Conservation (phyloP, 495 filamentous ascomycete genomes). For the Geopyxis carbonaria region DNA sequence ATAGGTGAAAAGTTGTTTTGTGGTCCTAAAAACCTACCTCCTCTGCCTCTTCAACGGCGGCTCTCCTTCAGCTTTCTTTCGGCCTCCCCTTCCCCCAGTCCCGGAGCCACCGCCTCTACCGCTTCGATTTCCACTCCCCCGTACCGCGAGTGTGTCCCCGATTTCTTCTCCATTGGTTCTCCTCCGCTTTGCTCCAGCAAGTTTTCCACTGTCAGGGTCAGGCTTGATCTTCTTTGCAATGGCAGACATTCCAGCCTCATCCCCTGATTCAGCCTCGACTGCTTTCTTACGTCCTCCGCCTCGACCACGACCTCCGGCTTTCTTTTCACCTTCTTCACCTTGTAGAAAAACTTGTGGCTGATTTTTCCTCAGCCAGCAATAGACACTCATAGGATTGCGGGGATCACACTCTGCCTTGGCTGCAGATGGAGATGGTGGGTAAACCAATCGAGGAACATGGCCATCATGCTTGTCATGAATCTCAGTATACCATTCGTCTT, state of each 20-base stretch:
- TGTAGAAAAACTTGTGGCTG: constrained; percentile 72
- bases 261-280: constrained; percentile 15
- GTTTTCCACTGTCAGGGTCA: too few relatives aligned
- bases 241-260: constrained; percentile 7
- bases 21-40: constrained; percentile 16
- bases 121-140: too few relatives aligned
- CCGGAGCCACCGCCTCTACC: constrained; percentile 7
- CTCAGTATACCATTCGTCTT: constrained; percentile 60
- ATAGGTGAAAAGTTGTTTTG: neutral
- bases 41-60: constrained; percentile 24
- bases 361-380: constrained; percentile 76
- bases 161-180: constrained; percentile 8
- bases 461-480: constrained; percentile 48
- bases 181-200: constrained; percentile 7
- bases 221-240: constrained; percentile 2
- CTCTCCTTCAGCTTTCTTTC: constrained; percentile 17
- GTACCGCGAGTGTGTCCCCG: constrained; percentile 8
- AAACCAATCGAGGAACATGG: constrained; percentile 29
- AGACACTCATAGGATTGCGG: constrained; percentile 67
- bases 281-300: constrained; percentile 27
- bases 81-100: constrained; percentile 16
- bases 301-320: constrained; percentile 32
- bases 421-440: constrained; percentile 19
- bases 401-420: constrained; percentile 38
- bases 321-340: constrained; percentile 49